Evolutionary conservation across 2,329 filamentous ascomycete genomes (phyloP).

Genomic region (Diaporthe ampelina): DNA sequence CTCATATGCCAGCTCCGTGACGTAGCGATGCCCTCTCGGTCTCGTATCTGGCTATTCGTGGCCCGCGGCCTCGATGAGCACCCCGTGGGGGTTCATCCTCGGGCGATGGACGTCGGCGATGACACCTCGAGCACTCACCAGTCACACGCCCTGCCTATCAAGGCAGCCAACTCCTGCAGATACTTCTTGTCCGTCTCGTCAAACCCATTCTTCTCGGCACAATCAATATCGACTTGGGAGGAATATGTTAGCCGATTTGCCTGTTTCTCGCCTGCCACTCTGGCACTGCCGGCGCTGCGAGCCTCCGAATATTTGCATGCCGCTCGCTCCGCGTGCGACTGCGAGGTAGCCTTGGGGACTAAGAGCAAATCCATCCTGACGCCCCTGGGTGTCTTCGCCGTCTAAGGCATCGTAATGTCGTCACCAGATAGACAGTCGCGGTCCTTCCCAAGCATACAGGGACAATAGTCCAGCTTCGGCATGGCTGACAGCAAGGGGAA

Average conservation of each 20-base stretch:
- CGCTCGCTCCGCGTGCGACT: no score
- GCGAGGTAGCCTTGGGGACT: neutral
- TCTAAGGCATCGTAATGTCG: neutral
- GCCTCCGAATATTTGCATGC: neutral
- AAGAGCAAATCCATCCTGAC: no score
- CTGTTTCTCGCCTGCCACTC: neutral
- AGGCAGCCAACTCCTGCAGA: constrained; percentile 74
- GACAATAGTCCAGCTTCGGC: neutral
- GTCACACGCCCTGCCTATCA: constrained; percentile 74
- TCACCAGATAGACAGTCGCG: neutral
- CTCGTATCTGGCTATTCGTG: neutral
- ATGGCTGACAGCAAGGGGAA: neutral
- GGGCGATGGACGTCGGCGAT: neutral
- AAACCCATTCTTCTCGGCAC: constrained; percentile 76
- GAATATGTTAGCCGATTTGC: neutral
- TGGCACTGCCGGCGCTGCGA: neutral
- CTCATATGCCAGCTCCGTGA: neutral
- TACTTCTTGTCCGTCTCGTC: constrained; percentile 75
- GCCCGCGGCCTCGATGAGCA: neutral
- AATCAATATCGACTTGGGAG: constrained; percentile 78
- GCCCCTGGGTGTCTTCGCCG: neutral
- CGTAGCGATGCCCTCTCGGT: constrained; percentile 42
- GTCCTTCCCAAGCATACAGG: neutral
- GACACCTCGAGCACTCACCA: constrained; percentile 62
- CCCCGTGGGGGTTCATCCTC: neutral